Percentiles rank a stretch among this genome's conserved stretches.
Conservation (phyloP, 495 filamentous ascomycete genomes). For the Aspergillus leporis region DNA sequence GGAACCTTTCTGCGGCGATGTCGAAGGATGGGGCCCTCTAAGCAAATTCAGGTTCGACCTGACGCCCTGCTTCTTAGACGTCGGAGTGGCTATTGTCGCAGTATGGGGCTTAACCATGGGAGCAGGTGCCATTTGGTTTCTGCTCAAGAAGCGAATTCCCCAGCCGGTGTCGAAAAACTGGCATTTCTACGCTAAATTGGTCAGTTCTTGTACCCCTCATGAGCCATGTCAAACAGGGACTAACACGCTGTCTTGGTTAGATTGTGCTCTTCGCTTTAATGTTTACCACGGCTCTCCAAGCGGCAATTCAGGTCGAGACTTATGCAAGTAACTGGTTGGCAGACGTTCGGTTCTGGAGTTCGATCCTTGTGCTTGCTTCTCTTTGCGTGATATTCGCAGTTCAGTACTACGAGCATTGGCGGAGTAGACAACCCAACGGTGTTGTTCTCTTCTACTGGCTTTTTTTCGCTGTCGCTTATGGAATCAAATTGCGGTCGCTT, state of each 20-base stretch:
- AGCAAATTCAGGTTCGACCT: constrained; percentile 84
- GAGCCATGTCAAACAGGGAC: constrained; percentile 19
- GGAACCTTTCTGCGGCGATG: constrained; percentile 80
- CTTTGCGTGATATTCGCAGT: constrained; percentile 78
- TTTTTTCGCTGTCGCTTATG: constrained; percentile 76
- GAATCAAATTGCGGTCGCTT: constrained; percentile 85
- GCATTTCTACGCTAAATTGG: constrained; percentile 94
- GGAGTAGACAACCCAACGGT: constrained; percentile 86
- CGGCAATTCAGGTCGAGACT: constrained; percentile 72
- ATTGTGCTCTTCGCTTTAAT: constrained; percentile 68
- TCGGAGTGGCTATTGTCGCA: constrained; percentile 75
- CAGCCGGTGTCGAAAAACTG: constrained; percentile 77
- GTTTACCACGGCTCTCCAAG: constrained; percentile 67
- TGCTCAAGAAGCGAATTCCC: constrained; percentile 65
- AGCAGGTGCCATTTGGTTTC: constrained; percentile 70
- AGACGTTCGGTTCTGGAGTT: constrained; percentile 92
- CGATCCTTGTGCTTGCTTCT: constrained; percentile 73
- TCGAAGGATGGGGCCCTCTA: constrained; percentile 93
- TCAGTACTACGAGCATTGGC: constrained; percentile 89
- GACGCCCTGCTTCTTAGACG: constrained; percentile 94
- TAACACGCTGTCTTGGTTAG: constrained; percentile 44
- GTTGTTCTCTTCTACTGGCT: constrained; percentile 97
- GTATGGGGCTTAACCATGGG: constrained; percentile 76
- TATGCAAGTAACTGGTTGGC: constrained; percentile 68
- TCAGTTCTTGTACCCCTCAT: constrained; percentile 39